These are phyloP conservation scores for Mortierella sp. DNA, from an alignment of 371 early-diverging fungal genomes.

Conservation along the genomic window DNA sequence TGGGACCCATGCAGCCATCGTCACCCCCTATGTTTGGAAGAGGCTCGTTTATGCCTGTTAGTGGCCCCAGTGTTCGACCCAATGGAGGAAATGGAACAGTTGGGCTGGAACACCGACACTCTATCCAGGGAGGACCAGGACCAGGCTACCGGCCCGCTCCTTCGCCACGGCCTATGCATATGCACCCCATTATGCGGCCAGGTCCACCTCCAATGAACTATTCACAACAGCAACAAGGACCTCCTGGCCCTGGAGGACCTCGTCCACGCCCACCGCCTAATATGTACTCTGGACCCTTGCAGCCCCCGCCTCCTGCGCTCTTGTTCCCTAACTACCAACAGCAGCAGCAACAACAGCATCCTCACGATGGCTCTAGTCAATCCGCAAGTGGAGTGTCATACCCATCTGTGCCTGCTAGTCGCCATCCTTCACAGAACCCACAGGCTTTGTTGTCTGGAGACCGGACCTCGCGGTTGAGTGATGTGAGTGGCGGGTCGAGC, in stretches of 20 bases:
- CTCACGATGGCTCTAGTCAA: not conserved
- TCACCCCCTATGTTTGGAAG: not conserved
- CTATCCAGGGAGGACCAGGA: constrained; percentile 16
- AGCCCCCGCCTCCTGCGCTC: constrained; percentile 22
- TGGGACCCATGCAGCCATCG: constrained; percentile 27
- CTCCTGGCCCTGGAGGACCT: constrained; percentile 9
- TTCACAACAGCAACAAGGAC: constrained; percentile 16
- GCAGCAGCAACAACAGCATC: constrained; percentile 33
- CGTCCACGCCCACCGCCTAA: constrained; percentile 28
- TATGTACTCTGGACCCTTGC: constrained; percentile 24
- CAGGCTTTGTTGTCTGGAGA: constrained; percentile 9
- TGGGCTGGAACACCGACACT: constrained; percentile 29
- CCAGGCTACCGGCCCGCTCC: constrained; percentile 23
- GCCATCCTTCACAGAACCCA: not conserved
- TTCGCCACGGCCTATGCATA: constrained; percentile 15
- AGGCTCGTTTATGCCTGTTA: constrained; percentile 15
- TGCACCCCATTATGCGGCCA: constrained; percentile 23
- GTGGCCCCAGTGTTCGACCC: not conserved
- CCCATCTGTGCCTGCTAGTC: constrained; percentile 25
- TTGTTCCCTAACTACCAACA: constrained; percentile 20
- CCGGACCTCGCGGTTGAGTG: constrained; percentile 23
- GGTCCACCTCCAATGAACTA: constrained; percentile 16
- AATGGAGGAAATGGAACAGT: not conserved
- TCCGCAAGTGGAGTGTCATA: constrained; percentile 21
- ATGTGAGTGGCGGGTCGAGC: constrained; percentile 23